phyloP scores from a whole-genome alignment of 345 rosid genomes.

The Ceriops tagal region DNA sequence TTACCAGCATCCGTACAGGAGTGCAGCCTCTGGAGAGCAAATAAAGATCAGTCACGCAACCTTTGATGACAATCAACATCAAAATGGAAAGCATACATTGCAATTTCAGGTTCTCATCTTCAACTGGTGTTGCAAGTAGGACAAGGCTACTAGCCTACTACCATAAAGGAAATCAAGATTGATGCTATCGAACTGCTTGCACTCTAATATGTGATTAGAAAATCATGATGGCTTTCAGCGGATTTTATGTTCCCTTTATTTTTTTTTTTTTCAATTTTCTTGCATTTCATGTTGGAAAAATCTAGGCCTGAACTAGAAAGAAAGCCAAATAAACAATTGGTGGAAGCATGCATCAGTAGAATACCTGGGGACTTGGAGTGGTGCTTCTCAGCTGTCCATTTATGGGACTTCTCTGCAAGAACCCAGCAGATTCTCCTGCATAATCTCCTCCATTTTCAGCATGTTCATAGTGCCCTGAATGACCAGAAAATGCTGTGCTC shows the following conservation, averaged over 20 bases:
- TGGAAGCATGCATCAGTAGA: neutral
- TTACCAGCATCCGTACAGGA: constrained; percentile 42
- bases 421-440: constrained; percentile 48
- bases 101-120: too few relatives aligned
- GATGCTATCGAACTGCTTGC: neutral
- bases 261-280: too few relatives aligned
- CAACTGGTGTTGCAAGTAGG: too few relatives aligned
- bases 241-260: neutral
- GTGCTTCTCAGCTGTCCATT: constrained; percentile 35
- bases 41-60: constrained; percentile 5
- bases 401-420: constrained; percentile 43
- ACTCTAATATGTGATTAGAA: too few relatives aligned
- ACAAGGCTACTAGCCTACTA: too few relatives aligned
- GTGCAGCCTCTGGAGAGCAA: constrained; percentile 52
- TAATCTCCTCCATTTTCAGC: constrained; percentile 28
- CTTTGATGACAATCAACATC: neutral
- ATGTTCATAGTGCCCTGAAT: constrained; percentile 26
- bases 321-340: neutral
- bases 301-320: neutral
- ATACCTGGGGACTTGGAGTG: constrained; percentile 73
- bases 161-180: neutral
- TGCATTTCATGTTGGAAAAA: neutral
- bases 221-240: too few relatives aligned
- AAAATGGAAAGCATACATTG: too few relatives aligned
- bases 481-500: constrained; percentile 34